Evolutionary conservation across 2,329 filamentous ascomycete genomes (phyloP), one percentile per base, ranked within the genome.

Genomic region (Fusarium staphyleae): DNA sequence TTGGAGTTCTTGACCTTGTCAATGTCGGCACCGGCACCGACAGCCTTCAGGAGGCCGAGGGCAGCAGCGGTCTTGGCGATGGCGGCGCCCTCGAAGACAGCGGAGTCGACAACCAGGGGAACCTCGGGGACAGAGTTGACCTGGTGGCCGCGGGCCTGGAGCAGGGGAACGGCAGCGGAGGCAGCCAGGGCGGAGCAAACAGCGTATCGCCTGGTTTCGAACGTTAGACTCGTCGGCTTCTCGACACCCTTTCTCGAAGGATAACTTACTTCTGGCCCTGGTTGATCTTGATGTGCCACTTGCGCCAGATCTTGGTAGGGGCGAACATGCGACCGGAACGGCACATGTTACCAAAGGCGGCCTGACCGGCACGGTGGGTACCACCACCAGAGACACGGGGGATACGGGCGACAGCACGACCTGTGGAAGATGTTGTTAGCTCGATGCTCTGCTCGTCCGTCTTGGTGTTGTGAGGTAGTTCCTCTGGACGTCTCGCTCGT

Each of bases 271-370:
- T 96, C 87, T 99, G 95, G 80, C 90, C 90, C 81, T 96, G 87
- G 87, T 96, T 96, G 87, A 99, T 87, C 92, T 98, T 98, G 86
- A 97, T 87, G 87, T 99, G 95, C 96, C 95, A 99, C 86, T 96
- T 97, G 80, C 95, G 87, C 96, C 95, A 99, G 84, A 96, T 90
- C 89, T 99, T 99, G 82, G 95, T 99, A 70, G 95, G 95, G 71
- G 95, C 95, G 84, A 99, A 99, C 95, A 99, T 99, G 84, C 95
- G 95, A 85, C 96, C 95, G 77, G 93, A 96, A 80, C 95, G 93
- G 85, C 95, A 99, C 92, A 93, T 92, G 90, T 99, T 99, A 91
- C 95, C 95, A 81, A 98, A 99, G 72, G 95, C 95, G 80, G 95
- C 95, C 86, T 99, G 95, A 85, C 95, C 95, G 77, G 95, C 95